Evolutionary conservation across 2,329 filamentous ascomycete genomes (phyloP).

Genomic region (Fusarium illudens): DNA sequence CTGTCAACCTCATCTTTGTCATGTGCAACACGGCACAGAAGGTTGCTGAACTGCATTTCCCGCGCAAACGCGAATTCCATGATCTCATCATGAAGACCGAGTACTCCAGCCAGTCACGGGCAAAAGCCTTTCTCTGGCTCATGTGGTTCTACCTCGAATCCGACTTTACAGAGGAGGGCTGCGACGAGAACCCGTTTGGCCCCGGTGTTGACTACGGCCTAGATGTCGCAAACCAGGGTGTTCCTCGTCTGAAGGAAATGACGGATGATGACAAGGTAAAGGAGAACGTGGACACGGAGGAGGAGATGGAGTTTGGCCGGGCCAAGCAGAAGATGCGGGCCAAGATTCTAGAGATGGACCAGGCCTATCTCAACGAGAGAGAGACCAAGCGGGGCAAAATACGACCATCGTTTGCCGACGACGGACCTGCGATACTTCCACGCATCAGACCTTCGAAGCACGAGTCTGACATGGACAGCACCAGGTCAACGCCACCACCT

Average conservation of each 20-base stretch:
- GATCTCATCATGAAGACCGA: constrained; percentile 93
- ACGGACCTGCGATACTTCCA: constrained; percentile 67
- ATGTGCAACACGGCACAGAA: constrained; percentile 90
- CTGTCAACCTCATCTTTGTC: constrained; percentile 96
- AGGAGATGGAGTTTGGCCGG: constrained; percentile 75
- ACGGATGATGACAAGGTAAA: constrained; percentile 68
- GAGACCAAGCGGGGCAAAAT: constrained; percentile 65
- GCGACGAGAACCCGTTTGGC: constrained; percentile 91
- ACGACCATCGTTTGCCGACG: constrained; percentile 54
- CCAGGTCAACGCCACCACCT: constrained; percentile 54
- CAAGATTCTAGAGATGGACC: constrained; percentile 78
- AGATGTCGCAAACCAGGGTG: constrained; percentile 72
- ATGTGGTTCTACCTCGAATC: constrained; percentile 99
- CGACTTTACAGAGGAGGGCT: constrained; percentile 88
- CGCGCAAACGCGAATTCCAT: constrained; percentile 86
- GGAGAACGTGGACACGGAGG: constrained; percentile 79
- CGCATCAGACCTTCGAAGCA: constrained; percentile 71
- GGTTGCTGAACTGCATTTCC: constrained; percentile 92
- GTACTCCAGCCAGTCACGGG: constrained; percentile 82
- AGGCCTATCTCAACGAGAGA: constrained; percentile 70
- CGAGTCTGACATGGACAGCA: constrained; percentile 58
- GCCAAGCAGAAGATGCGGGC: constrained; percentile 78
- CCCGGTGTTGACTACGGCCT: constrained; percentile 70
- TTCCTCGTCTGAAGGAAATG: constrained; percentile 73
- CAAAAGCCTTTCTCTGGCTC: constrained; percentile 91